Base-by-base conservation (phyloP, 345 rosid genomes). In the Jatropha curcas region DNA sequence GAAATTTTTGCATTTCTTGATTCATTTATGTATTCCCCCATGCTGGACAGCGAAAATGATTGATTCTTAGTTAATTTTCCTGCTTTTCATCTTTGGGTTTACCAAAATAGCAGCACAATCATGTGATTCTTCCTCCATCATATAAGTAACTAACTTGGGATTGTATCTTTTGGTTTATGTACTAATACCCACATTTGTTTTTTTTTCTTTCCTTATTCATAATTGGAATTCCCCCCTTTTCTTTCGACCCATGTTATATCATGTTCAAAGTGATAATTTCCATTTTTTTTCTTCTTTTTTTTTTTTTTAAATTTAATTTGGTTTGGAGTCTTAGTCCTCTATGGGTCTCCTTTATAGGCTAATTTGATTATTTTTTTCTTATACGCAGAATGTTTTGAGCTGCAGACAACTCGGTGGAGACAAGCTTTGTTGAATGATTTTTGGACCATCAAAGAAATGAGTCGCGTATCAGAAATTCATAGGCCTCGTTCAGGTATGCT, bases 401-500 rank as follows among this genome's bases (percentile, higher is more conserved):
- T 63, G 39, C 74, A 73, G 77, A 53, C 50, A 67, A 12, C 24
- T 24, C 12, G 27, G 79, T 56, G 67, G 65, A 37, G 74, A 45
- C 3, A 17, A 76, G 75, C 71, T 71, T 77, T 73, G 76, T 75
- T 86, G 87, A 82, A 84, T 86, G 81, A 78, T 77, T 72, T 77
- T 64, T 70, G 74, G 81, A 63, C 8, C 80, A 75, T 72, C 72
- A 71, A 73, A 86, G 90, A 84, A 72, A 90, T 88, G 94, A 94
- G 82, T 75, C 86, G 77, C 67, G 73, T 62, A 11, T 74, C 81
- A 35, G 90, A 87, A 63, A 86, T 81, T 59, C 83, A 80, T 51
- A 81, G 79, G 73, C 68, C 84, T 75, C 62, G 79, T 80, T 88
- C 97, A 76, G 91, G 97, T 89, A 74, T 68, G 80, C 50, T 43